Evolutionary conservation across 805 yeast genomes (phyloP).

Genomic region (Candida rishiriensis): DNA sequence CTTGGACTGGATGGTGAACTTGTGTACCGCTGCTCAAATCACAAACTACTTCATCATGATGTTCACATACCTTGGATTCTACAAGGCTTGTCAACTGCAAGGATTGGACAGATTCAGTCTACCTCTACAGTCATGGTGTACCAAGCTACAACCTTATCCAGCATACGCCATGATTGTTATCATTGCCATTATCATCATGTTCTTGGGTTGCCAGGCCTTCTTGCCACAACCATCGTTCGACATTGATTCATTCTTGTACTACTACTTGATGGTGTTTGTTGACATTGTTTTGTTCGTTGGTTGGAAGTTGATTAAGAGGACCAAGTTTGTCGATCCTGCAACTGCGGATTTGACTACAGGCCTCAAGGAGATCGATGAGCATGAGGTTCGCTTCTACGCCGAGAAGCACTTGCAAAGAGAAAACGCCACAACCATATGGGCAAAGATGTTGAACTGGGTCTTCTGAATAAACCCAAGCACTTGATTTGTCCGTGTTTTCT

Average conservation of each 20-base stretch:
- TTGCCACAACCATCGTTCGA: slow-evolving; percentile 29
- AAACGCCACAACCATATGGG: slow-evolving; percentile 6
- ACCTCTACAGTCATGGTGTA: slow-evolving; percentile 48
- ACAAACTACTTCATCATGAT: slow-evolving; percentile 28
- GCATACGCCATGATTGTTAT: slow-evolving; percentile 24
- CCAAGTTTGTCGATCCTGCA: slow-evolving; percentile 29
- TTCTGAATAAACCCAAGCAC: background rate
- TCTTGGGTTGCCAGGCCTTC: slow-evolving; percentile 31
- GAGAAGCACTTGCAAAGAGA: slow-evolving; percentile 15
- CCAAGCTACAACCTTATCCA: slow-evolving; percentile 35
- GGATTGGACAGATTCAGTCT: slow-evolving; percentile 38
- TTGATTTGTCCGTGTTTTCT: background rate
- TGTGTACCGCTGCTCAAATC: slow-evolving; percentile 28
- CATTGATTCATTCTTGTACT: slow-evolving; percentile 32
- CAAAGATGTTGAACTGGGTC: background rate
- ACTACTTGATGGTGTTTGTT: slow-evolving; percentile 36
- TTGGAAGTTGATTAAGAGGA: slow-evolving; percentile 35
- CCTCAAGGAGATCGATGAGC: slow-evolving; percentile 34
- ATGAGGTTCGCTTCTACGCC: slow-evolving; percentile 32
- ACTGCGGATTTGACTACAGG: slow-evolving; percentile 38
- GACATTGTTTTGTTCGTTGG: slow-evolving; percentile 31
- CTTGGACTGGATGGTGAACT: slow-evolving; percentile 29
- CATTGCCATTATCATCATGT: slow-evolving; percentile 33
- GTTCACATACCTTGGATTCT: slow-evolving; percentile 57
- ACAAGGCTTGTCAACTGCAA: slow-evolving; percentile 57